Percentiles rank a stretch among this genome's conserved stretches.
Conservation (phyloP, 2,329 filamentous ascomycete species). For the Aspergillus brunneoviolaceus region DNA sequence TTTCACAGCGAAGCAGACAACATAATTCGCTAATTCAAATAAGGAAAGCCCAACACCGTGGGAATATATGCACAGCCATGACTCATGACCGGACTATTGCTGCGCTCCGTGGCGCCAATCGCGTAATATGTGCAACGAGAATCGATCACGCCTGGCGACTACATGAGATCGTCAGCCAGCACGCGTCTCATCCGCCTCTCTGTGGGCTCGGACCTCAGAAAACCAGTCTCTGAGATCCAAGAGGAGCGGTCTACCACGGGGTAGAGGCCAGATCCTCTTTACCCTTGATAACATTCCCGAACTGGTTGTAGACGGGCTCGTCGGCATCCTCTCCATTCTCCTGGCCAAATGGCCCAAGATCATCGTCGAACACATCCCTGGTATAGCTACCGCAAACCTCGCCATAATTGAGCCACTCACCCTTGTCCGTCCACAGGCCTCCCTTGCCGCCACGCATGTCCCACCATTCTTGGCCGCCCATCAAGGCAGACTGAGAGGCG, state of each 20-base stretch:
- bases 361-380: slow-evolving; percentile 50
- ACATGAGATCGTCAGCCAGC: neutral
- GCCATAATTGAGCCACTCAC: slow-evolving; percentile 50
- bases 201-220: neutral
- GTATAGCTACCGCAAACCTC: slow-evolving; percentile 50
- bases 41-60: neutral
- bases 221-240: slow-evolving; percentile 2
- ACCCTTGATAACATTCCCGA: slow-evolving; percentile 38
- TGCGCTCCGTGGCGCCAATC: neutral
- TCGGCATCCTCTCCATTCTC: slow-evolving; percentile 33
- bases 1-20: neutral
- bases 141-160: neutral
- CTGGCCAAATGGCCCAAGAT: slow-evolving; percentile 42
- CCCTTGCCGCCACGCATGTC: slow-evolving; percentile 53
- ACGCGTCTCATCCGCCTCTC: neutral
- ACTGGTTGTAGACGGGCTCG: slow-evolving; percentile 40
- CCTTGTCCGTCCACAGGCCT: slow-evolving; percentile 54
- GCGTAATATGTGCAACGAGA: slow-evolving; percentile 13
- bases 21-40: slow-evolving; percentile 1
- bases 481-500: slow-evolving; percentile 45
- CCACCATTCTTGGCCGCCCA: slow-evolving; percentile 51
- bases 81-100: neutral
- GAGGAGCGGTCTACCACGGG: neutral
- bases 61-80: slow-evolving; percentile 6
- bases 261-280: slow-evolving; percentile 22